Percentiles rank a stretch among this genome's conserved stretches.
Evolutionary conservation across 495 filamentous ascomycete genomes (phyloP).

Genomic region (Rhizodiscina lignyota): DNA sequence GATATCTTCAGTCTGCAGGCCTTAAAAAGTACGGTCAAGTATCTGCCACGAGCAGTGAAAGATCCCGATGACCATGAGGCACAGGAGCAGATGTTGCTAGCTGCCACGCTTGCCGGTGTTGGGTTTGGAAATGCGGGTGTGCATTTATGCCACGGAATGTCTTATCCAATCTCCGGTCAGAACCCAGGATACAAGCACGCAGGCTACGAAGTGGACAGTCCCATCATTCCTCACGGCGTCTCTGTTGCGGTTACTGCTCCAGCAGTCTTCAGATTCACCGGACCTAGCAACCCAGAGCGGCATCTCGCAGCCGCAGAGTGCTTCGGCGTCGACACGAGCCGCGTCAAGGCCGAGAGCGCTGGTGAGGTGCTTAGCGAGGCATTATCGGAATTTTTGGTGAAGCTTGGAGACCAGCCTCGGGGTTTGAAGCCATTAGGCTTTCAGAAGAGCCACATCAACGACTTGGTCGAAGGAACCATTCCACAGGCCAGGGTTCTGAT

Average conservation of each 20-base stretch:
- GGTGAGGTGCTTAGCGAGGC: slow-evolving; percentile 77
- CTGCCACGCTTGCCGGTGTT: slow-evolving; percentile 83
- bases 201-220: slow-evolving; percentile 56
- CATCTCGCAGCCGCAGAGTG: slow-evolving; percentile 78
- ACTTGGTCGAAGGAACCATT: slow-evolving; percentile 80
- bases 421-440: slow-evolving; percentile 80
- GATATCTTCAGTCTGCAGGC: slow-evolving; percentile 88
- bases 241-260: slow-evolving; percentile 89
- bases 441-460: slow-evolving; percentile 50
- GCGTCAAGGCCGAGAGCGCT: slow-evolving; percentile 71
- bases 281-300: slow-evolving; percentile 72
- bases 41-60: slow-evolving; percentile 68
- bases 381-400: slow-evolving; percentile 57
- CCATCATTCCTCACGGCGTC: slow-evolving; percentile 92
- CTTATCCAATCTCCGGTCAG: slow-evolving; percentile 84
- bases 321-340: slow-evolving; percentile 77
- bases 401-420: slow-evolving; percentile 76
- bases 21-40: slow-evolving; percentile 65
- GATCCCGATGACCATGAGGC: slow-evolving; percentile 86
- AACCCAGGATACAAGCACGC: slow-evolving; percentile 79
- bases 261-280: slow-evolving; percentile 87
- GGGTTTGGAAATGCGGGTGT: slow-evolving; percentile 97
- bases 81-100: slow-evolving; percentile 85
- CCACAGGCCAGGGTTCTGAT: slow-evolving; percentile 82
- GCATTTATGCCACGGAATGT: slow-evolving; percentile 95